Base-by-base conservation (phyloP, 2,329 filamentous ascomycete species). In the Proliferodiscus dingleyae region DNA sequence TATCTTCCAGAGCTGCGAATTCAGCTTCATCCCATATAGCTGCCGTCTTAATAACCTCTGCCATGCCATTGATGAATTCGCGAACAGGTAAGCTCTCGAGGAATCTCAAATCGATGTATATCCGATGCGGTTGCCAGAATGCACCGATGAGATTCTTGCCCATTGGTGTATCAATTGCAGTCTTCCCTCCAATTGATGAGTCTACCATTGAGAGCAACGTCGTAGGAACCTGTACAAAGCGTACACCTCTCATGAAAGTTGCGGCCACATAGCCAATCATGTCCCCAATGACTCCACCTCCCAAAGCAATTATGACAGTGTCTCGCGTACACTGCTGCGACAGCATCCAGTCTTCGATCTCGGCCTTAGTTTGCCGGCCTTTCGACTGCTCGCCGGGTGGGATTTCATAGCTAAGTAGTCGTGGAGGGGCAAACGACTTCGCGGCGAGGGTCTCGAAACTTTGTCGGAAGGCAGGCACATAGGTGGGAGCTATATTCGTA, bases 51-150 rank as follows among this genome's bases (percentile, higher is more conserved):
- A 96, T 78, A 23, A 98, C 91, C 71, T 98, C 93, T 21, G 91
- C 93, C 91, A 98, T 96, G 50, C 93, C 93, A 65, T 98, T 98
- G 68, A 96, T 89, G 62, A 98, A 91, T 68, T 98, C 91, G 55
- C 93, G 78, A 54, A 85, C 83, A 1, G 91, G 90, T 16, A 98
- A 73, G 1, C 89, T 95, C 64, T 95, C 88, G 45, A 98, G 74
- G 63, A 98, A 97, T 45, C 83, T 78, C 50, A 97, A 74, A 66
- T 98, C 93, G 58, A 98, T 90, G 68, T 95, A 98, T 55, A 97
- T 90, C 52, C 89, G 83, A 61, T 85, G 78, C 4, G 93, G 93
- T 65, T 98, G 93, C 90, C 91, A 97, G 68, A 98, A 97, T 26
- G 91, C 83, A 3, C 93, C 93, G 46, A 98, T 83, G 51, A 98